Percentiles rank a stretch among this genome's conserved stretches.
Conservation (phyloP, 257 asterid species). For the Parsonsia alboflavescens region DNA sequence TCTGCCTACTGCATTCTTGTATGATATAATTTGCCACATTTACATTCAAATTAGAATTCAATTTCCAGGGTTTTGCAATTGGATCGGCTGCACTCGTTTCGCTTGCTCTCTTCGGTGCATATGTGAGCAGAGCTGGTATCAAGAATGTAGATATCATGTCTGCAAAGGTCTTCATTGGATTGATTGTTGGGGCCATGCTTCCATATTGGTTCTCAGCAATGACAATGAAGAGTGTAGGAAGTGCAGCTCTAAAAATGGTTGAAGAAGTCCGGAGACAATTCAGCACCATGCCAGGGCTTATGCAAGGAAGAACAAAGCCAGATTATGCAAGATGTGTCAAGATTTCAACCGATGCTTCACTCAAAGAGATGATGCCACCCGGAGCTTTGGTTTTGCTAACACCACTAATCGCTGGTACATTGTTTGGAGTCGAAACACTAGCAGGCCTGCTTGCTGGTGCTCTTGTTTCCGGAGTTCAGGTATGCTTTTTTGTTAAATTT, state of each 20-base stretch:
- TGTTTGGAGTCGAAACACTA: conserved; percentile 5
- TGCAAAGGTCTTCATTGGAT: conserved; percentile 8
- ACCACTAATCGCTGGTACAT: conserved; percentile 3
- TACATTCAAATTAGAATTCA: not conserved
- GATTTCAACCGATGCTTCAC: conserved; percentile 17
- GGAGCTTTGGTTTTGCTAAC: conserved; percentile 8
- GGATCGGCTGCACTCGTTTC: conserved; percentile 16
- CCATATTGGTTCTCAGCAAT: conserved; percentile 17
- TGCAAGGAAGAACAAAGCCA: conserved; percentile 10
- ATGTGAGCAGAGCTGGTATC: conserved; percentile 15
- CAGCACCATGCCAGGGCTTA: conserved; percentile 7
- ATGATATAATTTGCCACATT: not conserved
- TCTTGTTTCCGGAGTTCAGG: conserved; percentile 6
- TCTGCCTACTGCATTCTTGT: not conserved
- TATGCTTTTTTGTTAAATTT: not conserved
- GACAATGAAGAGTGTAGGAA: conserved; percentile 16
- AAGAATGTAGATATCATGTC: conserved; percentile 3
- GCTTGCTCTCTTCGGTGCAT: conserved; percentile 16
- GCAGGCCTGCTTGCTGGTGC: conserved; percentile 9
- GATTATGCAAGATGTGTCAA: conserved; percentile 11
- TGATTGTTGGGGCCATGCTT: conserved; percentile 17
- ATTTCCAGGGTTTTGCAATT: conserved; percentile 12
- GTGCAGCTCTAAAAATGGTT: conserved; percentile 14
- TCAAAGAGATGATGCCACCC: conserved; percentile 13
- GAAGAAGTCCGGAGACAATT: conserved; percentile 12